Conservation (phyloP, 2,329 filamentous ascomycete species). For the Paecilomyces dactylethromorphus region DNA sequence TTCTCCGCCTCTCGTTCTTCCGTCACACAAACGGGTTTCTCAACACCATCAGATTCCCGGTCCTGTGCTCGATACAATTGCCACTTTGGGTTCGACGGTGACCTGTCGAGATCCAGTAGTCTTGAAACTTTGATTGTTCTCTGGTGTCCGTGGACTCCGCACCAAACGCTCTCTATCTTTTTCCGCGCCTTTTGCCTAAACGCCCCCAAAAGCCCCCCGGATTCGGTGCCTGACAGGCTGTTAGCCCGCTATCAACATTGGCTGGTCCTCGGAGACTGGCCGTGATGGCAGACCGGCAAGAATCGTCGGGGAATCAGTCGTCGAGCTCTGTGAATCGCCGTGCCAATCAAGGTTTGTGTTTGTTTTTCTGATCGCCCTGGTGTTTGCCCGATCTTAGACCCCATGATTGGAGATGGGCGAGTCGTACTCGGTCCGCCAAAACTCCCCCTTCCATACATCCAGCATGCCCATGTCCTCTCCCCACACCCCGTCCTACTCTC, state of each 20-base stretch:
- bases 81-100: not conserved
- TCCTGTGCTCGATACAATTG: not conserved
- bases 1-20: slow-evolving; percentile 4
- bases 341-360: slow-evolving; percentile 20
- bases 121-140: not conserved
- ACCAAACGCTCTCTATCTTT: not conserved
- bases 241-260: not conserved
- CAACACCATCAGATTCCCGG: not conserved
- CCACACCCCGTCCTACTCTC: not conserved
- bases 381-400: no score
- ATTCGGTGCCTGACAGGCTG: not conserved
- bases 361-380: not conserved
- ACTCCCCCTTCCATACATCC: not conserved
- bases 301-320: slow-evolving; percentile 9
- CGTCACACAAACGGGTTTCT: not conserved
- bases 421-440: not conserved
- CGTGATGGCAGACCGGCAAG: slow-evolving; percentile 12
- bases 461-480: not conserved
- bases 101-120: not conserved
- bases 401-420: no score
- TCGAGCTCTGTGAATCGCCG: slow-evolving; percentile 6
- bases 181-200: not conserved
- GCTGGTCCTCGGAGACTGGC: slow-evolving; percentile 12
- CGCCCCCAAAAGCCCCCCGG: not conserved
- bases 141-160: not conserved